Evolutionary conservation across 164 flowering plant species (phyloP), one percentile per base, ranked within the genome.

Genomic region (Berberis thunbergii): DNA sequence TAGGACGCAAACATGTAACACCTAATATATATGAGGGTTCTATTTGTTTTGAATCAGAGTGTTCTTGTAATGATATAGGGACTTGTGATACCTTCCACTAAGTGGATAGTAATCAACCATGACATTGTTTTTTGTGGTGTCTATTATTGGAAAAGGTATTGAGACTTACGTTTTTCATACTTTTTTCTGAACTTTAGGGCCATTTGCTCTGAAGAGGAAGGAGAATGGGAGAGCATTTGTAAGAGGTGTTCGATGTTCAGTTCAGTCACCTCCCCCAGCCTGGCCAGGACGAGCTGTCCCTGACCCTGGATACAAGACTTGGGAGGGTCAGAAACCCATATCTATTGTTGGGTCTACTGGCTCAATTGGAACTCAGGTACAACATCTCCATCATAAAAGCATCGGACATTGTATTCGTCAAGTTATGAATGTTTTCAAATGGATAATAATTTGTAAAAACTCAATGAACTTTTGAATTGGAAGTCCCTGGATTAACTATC

Each of bases 321-420:
- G 93, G 95, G 91, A 89, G 59, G 96, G 97, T 53, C 96, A 89
- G 1, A 91, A 91, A 75, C 99, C 97, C 50, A 87, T 94, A 56
- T 85, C 99, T 0, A 76, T 94, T 40, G 81, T 94, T 75, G 99
- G 99, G 66, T 94, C 97, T 2, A 94, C 99, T 64, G 99, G 97
- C 65, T 91, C 97, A 26, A 91, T 94, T 70, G 99, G 99, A 61
- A 94, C 99, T 63, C 99, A 94, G 96, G 97, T 93, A 67, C 7
- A 2, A 59, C 54, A 39, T 55, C 54, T 55, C 10, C 41, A 26
- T 4, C 45, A 26, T 11, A 42, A 3, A 50, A 57, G 11, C 50
- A 9, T 52, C 3, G 54, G n/a, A 10, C 4, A 52, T 7, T 26
- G n/a, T 55, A 1, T 41, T 13, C 41, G n/a, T 4, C 7, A 10